Conservation (phyloP, 441 rosid genomes). For the Populus hybrid region DNA sequence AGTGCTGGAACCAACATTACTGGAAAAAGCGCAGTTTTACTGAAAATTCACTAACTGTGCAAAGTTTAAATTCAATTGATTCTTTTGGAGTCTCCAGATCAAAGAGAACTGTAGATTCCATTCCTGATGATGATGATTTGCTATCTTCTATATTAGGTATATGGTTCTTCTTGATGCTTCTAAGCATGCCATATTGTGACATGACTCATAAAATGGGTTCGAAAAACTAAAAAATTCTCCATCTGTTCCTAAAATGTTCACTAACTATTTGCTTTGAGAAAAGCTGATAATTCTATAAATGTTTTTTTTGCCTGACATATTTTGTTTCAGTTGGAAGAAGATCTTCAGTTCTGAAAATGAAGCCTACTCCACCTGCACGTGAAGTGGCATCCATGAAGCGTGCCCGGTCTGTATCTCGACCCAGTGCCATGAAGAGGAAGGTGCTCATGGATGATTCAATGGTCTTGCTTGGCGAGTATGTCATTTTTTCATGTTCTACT, state of each 20-base stretch:
- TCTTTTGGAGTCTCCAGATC: constrained; percentile 58
- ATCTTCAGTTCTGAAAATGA: constrained; percentile 81
- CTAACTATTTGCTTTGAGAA: background rate
- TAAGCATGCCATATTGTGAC: background rate
- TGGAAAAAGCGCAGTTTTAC: constrained; percentile 74
- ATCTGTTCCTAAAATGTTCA: background rate
- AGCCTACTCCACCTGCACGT: constrained; percentile 63
- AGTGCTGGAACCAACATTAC: constrained; percentile 43
- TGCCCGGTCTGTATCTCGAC: constrained; percentile 48
- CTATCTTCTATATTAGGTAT: constrained; percentile 97
- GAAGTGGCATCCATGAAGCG: constrained; percentile 69
- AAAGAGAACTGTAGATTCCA: constrained; percentile 55
- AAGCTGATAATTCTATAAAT: background rate
- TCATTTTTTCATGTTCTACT: background rate
- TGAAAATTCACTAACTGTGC: constrained; percentile 71
- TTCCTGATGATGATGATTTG: constrained; percentile 97
- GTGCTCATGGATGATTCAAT: constrained; percentile 88
- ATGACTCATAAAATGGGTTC: background rate
- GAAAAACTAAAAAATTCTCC: background rate
- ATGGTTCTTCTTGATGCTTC: background rate
- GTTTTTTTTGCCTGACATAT: background rate
- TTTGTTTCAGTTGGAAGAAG: constrained; percentile 75
- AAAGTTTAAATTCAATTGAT: constrained; percentile 67
- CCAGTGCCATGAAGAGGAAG: constrained; percentile 81
- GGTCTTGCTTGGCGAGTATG: constrained; percentile 99